These are phyloP conservation scores for Claviceps sp. DNA, from an alignment of 2,329 filamentous ascomycete species.

Conservation along the genomic window DNA sequence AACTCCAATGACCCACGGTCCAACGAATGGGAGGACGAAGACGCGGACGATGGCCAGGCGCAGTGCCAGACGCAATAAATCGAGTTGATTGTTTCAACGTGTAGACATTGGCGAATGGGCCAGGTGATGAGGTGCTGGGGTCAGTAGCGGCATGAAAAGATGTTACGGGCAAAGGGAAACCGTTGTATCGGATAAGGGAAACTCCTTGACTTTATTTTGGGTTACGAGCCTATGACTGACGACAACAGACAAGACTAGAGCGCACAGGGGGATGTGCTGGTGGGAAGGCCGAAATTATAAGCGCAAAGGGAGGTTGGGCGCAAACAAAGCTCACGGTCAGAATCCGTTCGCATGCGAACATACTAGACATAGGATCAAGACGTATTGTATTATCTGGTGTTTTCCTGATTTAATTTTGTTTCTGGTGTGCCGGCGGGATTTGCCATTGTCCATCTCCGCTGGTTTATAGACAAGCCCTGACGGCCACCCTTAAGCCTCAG, in stretches of 20 bases:
- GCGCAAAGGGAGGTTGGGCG: not conserved
- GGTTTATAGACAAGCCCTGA: no score
- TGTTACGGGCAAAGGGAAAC: not conserved
- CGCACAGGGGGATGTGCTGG: not conserved
- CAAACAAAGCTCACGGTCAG: not conserved
- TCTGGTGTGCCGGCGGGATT: no score
- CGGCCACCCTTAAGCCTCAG: no score
- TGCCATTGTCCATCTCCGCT: no score
- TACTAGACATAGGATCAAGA: not conserved
- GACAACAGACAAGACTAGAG: slow-evolving; percentile 2
- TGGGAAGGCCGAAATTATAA: not conserved
- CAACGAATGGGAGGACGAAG: slow-evolving; percentile 57
- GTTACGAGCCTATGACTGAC: slow-evolving; percentile 5
- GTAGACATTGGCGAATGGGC: not conserved
- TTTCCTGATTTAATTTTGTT: not conserved
- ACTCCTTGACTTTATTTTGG: not conserved
- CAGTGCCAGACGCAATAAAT: slow-evolving; percentile 63
- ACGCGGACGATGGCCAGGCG: slow-evolving; percentile 50
- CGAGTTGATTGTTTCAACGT: not conserved
- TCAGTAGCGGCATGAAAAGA: not conserved
- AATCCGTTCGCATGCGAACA: not conserved
- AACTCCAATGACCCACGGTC: slow-evolving; percentile 55
- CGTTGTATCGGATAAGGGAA: not conserved
- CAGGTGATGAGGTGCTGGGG: not conserved
- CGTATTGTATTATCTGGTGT: not conserved